phyloP scores from a whole-genome alignment of 2,329 filamentous ascomycete species.

The Cladophialophora exuberans region DNA sequence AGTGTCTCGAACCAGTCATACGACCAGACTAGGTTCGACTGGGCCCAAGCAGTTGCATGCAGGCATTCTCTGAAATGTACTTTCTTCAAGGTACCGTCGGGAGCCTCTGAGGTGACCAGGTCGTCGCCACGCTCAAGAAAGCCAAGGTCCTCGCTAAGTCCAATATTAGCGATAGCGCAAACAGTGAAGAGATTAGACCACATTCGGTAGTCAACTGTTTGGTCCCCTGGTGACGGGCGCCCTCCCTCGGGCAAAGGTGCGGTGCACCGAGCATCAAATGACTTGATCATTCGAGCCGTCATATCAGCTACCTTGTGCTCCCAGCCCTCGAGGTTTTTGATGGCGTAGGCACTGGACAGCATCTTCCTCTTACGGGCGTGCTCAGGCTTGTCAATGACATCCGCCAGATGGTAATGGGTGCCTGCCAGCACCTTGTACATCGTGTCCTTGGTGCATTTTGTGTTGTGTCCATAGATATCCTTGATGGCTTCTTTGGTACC shows the following conservation, averaged over 20 bases:
- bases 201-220: constrained; percentile 40
- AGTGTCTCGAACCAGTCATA: constrained; percentile 33
- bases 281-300: constrained; percentile 37
- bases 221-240: constrained; percentile 29
- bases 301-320: constrained; percentile 47
- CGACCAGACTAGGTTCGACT: constrained; percentile 33
- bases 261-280: constrained; percentile 42
- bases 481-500: constrained; percentile 25
- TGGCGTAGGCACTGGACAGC: constrained; percentile 43
- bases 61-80: constrained; percentile 27
- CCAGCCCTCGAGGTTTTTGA: constrained; percentile 47
- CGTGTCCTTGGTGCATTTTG: constrained; percentile 35
- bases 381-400: constrained; percentile 44
- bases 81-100: constrained; percentile 28
- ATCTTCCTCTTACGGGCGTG: constrained; percentile 46
- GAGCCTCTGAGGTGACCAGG: constrained; percentile 32
- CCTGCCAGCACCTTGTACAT: constrained; percentile 6
- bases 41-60: constrained; percentile 14
- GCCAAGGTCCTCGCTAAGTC: constrained; percentile 40
- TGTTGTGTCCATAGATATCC: constrained; percentile 46
- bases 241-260: constrained; percentile 9
- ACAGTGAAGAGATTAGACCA: constrained; percentile 45
- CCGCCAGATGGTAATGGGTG: constrained; percentile 28
- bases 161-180: constrained; percentile 46
- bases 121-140: constrained; percentile 44